A percentile compares a stretch with the other conserved stretches of the same genome.
These are phyloP conservation scores for Fusarium compactum DNA, from an alignment of 2,329 filamentous ascomycete species.

Conservation along the genomic window DNA sequence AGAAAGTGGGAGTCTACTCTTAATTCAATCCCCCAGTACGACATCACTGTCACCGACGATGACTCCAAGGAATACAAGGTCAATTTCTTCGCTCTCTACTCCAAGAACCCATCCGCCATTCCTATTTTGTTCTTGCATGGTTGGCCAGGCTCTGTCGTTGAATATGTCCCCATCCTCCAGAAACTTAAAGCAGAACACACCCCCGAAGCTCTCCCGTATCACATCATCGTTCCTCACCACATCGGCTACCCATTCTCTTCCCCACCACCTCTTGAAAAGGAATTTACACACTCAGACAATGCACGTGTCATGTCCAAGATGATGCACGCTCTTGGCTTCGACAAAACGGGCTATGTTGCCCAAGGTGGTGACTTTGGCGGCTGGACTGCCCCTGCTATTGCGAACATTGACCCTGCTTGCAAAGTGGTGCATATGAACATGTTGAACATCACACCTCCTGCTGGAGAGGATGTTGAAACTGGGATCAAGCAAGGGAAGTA, in stretches of 20 bases:
- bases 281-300: constrained; percentile 11
- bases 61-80: constrained; percentile 17
- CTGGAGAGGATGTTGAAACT: neutral
- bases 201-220: constrained; percentile 6
- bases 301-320: constrained; percentile 21
- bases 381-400: constrained; percentile 21
- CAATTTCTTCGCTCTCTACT: constrained; percentile 30
- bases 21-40: constrained; percentile 33
- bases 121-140: constrained; percentile 29
- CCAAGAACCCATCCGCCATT: neutral
- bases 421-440: constrained; percentile 26
- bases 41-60: constrained; percentile 17
- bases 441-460: constrained; percentile 3
- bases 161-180: constrained; percentile 26
- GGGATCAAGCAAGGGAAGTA: constrained; percentile 6
- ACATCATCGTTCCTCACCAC: constrained; percentile 23
- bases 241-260: constrained; percentile 17
- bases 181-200: constrained; percentile 10
- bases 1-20: constrained; percentile 32
- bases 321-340: constrained; percentile 16
- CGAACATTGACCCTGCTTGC: constrained; percentile 15
- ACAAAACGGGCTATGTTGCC: constrained; percentile 13
- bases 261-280: neutral
- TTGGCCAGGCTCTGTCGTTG: constrained; percentile 35
- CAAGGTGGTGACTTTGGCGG: constrained; percentile 35